phyloP scores from a whole-genome alignment of 805 yeast genomes.

The Pichia kluyveri region DNA sequence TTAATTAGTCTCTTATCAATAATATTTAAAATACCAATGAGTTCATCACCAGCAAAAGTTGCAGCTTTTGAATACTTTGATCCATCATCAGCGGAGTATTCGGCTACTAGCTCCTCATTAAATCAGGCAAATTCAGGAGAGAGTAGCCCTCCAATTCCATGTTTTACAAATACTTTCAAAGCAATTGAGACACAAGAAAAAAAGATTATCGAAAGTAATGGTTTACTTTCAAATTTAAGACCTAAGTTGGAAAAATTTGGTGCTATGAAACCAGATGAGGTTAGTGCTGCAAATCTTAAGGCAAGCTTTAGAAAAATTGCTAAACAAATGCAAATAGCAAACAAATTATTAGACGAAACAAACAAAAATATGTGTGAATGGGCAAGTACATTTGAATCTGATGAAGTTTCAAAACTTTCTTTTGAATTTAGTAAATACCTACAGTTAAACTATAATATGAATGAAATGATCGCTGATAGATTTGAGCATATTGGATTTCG shows the following conservation, averaged over 20 bases:
- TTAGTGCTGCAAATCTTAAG: constrained; percentile 5
- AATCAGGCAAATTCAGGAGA: no score
- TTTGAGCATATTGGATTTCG: neutral
- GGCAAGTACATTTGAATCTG: constrained; percentile 4
- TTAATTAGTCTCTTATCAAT: no score
- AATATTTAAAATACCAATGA: no score
- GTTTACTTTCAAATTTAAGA: no score
- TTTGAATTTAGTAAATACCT: constrained; percentile 4
- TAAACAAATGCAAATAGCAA: neutral
- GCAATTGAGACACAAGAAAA: neutral
- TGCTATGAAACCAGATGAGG: constrained; percentile 6
- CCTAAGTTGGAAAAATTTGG: constrained; percentile 9
- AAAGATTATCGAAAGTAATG: neutral
- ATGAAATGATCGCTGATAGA: neutral
- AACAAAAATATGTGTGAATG: constrained; percentile 2
- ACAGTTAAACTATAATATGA: neutral
- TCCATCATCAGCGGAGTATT: no score
- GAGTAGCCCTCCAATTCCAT: neutral
- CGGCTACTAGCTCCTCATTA: no score
- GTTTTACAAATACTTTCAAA: neutral
- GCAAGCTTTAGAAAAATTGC: constrained; percentile 4
- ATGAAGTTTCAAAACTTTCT: constrained; percentile 1
- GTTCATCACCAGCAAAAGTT: no score
- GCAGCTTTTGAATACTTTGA: no score
- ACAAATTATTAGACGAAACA: neutral